phyloP scores from a whole-genome alignment of 2,329 filamentous ascomycete species.

The Metarhizium album region DNA sequence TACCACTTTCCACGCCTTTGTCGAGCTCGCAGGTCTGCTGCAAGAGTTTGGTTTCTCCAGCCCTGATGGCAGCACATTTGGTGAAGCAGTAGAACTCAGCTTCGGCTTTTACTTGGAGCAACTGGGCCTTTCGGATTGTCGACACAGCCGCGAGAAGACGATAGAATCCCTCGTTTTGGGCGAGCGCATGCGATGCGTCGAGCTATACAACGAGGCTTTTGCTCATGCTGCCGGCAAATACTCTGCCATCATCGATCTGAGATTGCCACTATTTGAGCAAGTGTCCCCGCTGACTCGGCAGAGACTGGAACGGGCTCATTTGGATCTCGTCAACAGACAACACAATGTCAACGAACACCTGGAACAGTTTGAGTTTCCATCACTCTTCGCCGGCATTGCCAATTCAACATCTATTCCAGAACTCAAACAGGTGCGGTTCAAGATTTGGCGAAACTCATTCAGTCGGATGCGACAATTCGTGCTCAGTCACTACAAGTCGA shows the following conservation, averaged over 20 bases:
- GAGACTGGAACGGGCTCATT: slow-evolving; percentile 68
- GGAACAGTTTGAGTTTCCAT: slow-evolving; percentile 85
- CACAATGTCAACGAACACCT: slow-evolving; percentile 61
- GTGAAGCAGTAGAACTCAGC: slow-evolving; percentile 49
- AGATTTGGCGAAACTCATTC: slow-evolving; percentile 70
- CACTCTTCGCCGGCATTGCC: slow-evolving; percentile 77
- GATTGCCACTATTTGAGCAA: slow-evolving; percentile 57
- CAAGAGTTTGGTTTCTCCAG: slow-evolving; percentile 47
- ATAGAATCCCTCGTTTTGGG: slow-evolving; percentile 82
- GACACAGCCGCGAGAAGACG: slow-evolving; percentile 75
- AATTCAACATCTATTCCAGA: slow-evolving; percentile 71
- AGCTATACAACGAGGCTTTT: slow-evolving; percentile 85
- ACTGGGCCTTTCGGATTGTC: slow-evolving; percentile 65
- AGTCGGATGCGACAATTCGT: slow-evolving; percentile 63
- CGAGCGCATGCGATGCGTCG: slow-evolving; percentile 71
- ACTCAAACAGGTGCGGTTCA: slow-evolving; percentile 70
- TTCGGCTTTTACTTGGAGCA: slow-evolving; percentile 71
- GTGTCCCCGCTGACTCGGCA: slow-evolving; percentile 63
- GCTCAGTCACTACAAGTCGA: slow-evolving; percentile 52
- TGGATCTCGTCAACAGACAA: slow-evolving; percentile 67
- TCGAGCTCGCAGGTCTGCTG: slow-evolving; percentile 42
- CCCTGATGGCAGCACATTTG: slow-evolving; percentile 46
- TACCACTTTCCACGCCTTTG: slow-evolving; percentile 42
- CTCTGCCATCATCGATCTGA: slow-evolving; percentile 55
- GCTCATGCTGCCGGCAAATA: slow-evolving; percentile 85